Percentiles rank a stretch among this genome's conserved stretches.
phyloP scores from a whole-genome alignment of 371 early-diverging fungal species.

The Entomophthora muscae region DNA sequence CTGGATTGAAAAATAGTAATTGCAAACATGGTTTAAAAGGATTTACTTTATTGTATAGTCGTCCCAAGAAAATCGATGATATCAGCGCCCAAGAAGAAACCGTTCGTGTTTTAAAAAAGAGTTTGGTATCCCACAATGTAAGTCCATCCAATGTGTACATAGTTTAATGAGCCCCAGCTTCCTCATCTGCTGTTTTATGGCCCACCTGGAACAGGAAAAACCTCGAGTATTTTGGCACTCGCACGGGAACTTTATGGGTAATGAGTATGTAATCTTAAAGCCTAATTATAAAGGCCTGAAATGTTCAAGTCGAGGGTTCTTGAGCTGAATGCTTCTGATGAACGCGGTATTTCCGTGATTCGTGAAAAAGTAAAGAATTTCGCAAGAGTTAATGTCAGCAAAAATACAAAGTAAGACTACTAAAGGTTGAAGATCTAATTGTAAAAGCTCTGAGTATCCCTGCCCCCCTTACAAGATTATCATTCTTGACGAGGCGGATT shows the following conservation, averaged over 20 bases:
- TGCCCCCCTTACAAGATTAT: constrained; percentile 88
- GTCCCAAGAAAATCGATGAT: constrained; percentile 75
- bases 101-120: constrained; percentile 63
- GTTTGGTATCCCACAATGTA: constrained; percentile 71
- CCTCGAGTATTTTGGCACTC: constrained; percentile 90
- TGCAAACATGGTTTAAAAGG: not conserved
- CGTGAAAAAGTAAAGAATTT: constrained; percentile 95
- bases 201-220: constrained; percentile 99
- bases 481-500: constrained; percentile 99
- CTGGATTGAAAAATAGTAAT: constrained; percentile 70
- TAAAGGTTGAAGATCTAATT: constrained; percentile 19
- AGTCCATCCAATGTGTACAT: not conserved
- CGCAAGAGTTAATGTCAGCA: constrained; percentile 52
- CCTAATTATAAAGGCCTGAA: constrained; percentile 38
- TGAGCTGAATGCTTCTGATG: constrained; percentile 99
- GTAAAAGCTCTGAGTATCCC: constrained; percentile 9
- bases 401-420: not conserved
- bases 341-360: constrained; percentile 93
- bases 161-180: constrained; percentile 26
- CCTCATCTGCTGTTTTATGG: constrained; percentile 99
- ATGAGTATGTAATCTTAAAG: constrained; percentile 1
- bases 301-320: constrained; percentile 61
- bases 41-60: constrained; percentile 22
- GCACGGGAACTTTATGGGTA: constrained; percentile 82
- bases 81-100: constrained; percentile 82